Conservation (phyloP, 176 grass and related monocot species). For the Oryza glaberrima region DNA sequence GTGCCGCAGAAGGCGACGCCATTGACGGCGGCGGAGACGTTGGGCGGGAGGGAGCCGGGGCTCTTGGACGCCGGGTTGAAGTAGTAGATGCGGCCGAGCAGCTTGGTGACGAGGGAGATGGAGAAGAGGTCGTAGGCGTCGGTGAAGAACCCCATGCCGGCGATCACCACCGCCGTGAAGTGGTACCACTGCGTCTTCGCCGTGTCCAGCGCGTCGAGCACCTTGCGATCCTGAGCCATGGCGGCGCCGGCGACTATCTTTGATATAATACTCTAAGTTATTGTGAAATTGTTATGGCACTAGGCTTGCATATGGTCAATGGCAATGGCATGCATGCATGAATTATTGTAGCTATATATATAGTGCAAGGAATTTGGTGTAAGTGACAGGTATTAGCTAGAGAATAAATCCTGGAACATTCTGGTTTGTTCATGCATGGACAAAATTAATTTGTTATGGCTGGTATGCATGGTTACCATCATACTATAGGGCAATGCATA, state of each 20-base stretch:
- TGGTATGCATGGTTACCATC: background rate
- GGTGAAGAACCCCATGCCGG: conserved; percentile 72
- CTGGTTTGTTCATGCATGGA: background rate
- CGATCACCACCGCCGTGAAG: conserved; percentile 55
- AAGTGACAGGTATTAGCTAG: background rate
- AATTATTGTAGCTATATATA: background rate
- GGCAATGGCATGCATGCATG: background rate
- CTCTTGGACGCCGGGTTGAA: background rate
- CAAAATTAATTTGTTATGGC: background rate
- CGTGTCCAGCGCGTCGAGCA: conserved; percentile 47
- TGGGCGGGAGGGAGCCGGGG: conserved; percentile 49
- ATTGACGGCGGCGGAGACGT: conserved; percentile 59
- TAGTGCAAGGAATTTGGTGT: background rate
- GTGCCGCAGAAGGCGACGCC: conserved; percentile 81
- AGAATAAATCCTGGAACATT: background rate
- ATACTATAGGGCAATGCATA: background rate
- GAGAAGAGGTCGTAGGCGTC: conserved; percentile 92
- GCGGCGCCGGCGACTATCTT: background rate
- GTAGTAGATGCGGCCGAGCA: conserved; percentile 60
- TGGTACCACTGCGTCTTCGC: conserved; percentile 71
- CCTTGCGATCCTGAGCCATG: conserved; percentile 11
- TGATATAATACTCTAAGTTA: background rate
- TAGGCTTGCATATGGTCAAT: background rate
- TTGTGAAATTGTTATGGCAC: background rate
- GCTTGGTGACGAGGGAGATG: conserved; percentile 64